phyloP scores from a whole-genome alignment of 345 rosid genomes.

The Pelargonium nanum region DNA sequence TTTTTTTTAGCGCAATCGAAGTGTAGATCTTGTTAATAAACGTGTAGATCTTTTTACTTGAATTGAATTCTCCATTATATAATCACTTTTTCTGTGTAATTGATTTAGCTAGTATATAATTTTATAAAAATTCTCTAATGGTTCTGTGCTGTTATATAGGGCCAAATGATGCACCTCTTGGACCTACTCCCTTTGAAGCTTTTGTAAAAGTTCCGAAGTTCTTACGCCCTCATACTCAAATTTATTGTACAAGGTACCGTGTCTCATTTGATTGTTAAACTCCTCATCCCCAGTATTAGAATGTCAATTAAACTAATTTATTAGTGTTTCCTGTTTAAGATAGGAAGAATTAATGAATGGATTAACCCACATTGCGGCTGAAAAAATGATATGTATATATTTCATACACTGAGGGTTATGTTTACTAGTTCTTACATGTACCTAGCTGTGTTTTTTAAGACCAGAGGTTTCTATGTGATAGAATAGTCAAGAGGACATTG shows the following conservation, averaged over 20 bases:
- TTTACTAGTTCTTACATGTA: background rate
- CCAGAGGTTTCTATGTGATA: background rate
- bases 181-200: constrained; percentile 78
- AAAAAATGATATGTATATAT: too few species aligned
- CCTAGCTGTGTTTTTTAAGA: background rate
- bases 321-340: too few species aligned
- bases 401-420: background rate
- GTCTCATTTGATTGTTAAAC: background rate
- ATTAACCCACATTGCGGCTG: background rate
- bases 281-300: too few species aligned
- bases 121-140: constrained; percentile 3
- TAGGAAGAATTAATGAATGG: background rate
- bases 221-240: constrained; percentile 82
- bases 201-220: constrained; percentile 93
- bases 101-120: constrained; percentile 7
- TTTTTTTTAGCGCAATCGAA: too few species aligned
- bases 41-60: background rate
- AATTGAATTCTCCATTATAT: too few species aligned
- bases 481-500: background rate
- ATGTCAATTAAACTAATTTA: too few species aligned
- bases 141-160: constrained; percentile 31
- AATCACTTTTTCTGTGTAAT: background rate
- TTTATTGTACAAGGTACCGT: constrained; percentile 84
- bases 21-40: too few species aligned
- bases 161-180: constrained; percentile 88